Conservation (phyloP, 768 basidiomycete species). For the Rhodotorula taiwanensis region DNA sequence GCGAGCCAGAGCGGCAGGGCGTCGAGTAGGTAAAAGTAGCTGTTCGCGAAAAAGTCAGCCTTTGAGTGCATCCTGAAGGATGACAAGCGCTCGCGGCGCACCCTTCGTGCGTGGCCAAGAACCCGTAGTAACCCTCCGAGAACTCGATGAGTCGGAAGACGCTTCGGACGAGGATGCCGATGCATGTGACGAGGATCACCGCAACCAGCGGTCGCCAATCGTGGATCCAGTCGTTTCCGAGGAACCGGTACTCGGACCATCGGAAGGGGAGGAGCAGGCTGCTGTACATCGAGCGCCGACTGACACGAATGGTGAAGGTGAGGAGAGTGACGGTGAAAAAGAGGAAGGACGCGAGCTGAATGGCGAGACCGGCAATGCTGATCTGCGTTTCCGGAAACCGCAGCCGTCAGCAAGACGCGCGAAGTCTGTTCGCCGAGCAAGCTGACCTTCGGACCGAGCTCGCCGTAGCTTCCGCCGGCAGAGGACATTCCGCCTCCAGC, state of each 20-base stretch:
- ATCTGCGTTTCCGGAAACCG: neutral
- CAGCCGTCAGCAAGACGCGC: neutral
- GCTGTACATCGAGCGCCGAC: too few relatives aligned
- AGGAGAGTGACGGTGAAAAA: slow-evolving; percentile 5
- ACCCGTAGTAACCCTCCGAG: slow-evolving; percentile 53
- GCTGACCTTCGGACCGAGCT: neutral
- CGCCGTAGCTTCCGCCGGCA: neutral
- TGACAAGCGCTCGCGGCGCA: too few relatives aligned
- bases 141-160: slow-evolving; percentile 57
- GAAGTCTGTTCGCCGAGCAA: neutral
- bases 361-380: slow-evolving; percentile 3
- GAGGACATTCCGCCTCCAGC: slow-evolving; percentile 7
- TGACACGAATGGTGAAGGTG: slow-evolving; percentile 9
- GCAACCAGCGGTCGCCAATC: slow-evolving; percentile 58
- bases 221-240: neutral
- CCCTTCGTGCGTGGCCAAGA: too few relatives aligned
- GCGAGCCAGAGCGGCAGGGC: slow-evolving; percentile 42
- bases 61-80: too few relatives aligned
- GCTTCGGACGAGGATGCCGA: slow-evolving; percentile 59
- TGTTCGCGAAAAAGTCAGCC: slow-evolving; percentile 48
- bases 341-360: slow-evolving; percentile 3
- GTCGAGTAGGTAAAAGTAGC: slow-evolving; percentile 62
- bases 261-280: too few relatives aligned
- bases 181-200: slow-evolving; percentile 54
- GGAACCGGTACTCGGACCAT: neutral